Percentiles rank a stretch among this genome's conserved stretches.
Conservation (phyloP, 2,329 filamentous ascomycete genomes). For the Colletotrichum chlorophyti region DNA sequence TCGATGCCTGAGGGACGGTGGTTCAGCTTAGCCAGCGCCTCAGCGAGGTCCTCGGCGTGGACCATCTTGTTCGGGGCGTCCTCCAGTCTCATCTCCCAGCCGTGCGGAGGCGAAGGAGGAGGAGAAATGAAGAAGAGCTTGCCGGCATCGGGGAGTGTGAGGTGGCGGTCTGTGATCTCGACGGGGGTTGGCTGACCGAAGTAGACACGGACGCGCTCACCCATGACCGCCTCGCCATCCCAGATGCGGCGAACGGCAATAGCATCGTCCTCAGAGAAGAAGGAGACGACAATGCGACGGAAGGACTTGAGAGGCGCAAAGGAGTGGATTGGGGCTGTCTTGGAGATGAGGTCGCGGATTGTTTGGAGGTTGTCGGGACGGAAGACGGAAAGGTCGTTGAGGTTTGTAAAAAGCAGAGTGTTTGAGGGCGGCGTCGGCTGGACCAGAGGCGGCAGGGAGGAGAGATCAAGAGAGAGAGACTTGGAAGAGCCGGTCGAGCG, state of each 20-base stretch:
- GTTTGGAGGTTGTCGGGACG: slow-evolving; percentile 74
- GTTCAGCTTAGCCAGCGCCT: slow-evolving; percentile 68
- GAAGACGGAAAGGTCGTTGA: slow-evolving; percentile 77
- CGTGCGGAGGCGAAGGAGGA: slow-evolving; percentile 71
- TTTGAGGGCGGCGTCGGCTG: slow-evolving; percentile 81
- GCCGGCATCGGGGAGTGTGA: slow-evolving; percentile 71
- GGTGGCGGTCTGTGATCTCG: slow-evolving; percentile 60
- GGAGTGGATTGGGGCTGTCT: slow-evolving; percentile 75
- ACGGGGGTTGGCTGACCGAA: slow-evolving; percentile 70
- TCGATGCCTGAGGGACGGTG: slow-evolving; percentile 44
- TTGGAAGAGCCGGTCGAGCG: slow-evolving; percentile 52
- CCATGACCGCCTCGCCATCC: slow-evolving; percentile 77
- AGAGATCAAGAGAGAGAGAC: slow-evolving; percentile 75
- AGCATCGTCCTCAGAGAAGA: slow-evolving; percentile 73
- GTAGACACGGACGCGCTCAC: slow-evolving; percentile 72
- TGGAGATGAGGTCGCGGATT: slow-evolving; percentile 74
- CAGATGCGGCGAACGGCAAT: slow-evolving; percentile 75
- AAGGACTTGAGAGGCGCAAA: slow-evolving; percentile 85
- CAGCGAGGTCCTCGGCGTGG: slow-evolving; percentile 72
- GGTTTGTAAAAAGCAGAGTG: slow-evolving; percentile 84
- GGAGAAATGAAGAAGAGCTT: slow-evolving; percentile 78
- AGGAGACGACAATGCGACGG: slow-evolving; percentile 81
- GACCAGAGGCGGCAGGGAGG: slow-evolving; percentile 71
- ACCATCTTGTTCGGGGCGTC: slow-evolving; percentile 75
- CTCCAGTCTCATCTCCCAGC: slow-evolving; percentile 73